Conservation (phyloP, 2,329 filamentous ascomycete genomes). For the Clonostachys solani region DNA sequence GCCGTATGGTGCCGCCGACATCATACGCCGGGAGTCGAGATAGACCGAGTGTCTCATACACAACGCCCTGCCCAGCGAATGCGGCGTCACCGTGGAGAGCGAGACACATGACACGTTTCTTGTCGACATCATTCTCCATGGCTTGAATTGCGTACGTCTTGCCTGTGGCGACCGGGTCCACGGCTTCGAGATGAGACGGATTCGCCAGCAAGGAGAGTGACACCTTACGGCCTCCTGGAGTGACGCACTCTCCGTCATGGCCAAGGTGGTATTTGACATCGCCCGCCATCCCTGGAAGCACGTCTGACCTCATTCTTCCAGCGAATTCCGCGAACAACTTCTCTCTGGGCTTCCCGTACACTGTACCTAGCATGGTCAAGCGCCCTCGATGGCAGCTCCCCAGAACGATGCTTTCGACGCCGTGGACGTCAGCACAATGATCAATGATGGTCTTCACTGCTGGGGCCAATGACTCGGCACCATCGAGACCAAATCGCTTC, state of each 20-base stretch:
- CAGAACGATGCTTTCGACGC: constrained; percentile 98
- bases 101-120: constrained; percentile 89
- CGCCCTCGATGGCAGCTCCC: constrained; percentile 99
- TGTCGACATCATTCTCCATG: constrained; percentile 93
- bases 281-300: constrained; percentile 60
- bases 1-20: constrained; percentile 93
- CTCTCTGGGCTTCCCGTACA: constrained; percentile 98
- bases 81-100: constrained; percentile 96
- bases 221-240: constrained; percentile 97
- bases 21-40: constrained; percentile 94
- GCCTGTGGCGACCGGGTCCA: constrained; percentile 95
- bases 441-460: constrained; percentile 99
- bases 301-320: constrained; percentile 61
- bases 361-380: constrained; percentile 96
- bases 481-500: constrained; percentile 98
- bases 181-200: constrained; percentile 95
- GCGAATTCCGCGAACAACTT: constrained; percentile 99
- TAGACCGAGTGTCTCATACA: constrained; percentile 98
- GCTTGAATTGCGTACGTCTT: constrained; percentile 98
- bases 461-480: constrained; percentile 92
- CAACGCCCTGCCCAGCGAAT: constrained; percentile 92
- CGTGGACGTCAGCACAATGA: constrained; percentile 87
- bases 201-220: constrained; percentile 98
- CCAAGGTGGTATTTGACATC: constrained; percentile 99
- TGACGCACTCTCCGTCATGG: constrained; percentile 99